Conservation (phyloP, 768 basidiomycete genomes). For the Mycena polygramma region DNA sequence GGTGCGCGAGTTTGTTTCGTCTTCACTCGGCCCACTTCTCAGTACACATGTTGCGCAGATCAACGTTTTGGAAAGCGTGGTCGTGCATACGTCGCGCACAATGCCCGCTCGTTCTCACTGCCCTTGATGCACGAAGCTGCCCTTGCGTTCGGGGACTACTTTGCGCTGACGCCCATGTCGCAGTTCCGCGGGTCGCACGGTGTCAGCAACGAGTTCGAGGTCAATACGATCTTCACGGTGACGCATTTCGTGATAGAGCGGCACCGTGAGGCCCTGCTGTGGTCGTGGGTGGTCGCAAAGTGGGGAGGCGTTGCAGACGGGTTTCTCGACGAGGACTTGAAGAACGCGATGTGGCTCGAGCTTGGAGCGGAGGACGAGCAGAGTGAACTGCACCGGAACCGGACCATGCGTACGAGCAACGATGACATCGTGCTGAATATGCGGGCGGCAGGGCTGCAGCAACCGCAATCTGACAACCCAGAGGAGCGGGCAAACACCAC, state of each 20-base stretch:
- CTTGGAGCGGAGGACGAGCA: slow-evolving; percentile 40
- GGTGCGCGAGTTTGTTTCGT: slow-evolving; percentile 35
- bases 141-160: slow-evolving; percentile 44
- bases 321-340: slow-evolving; percentile 24
- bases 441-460: slow-evolving; percentile 31
- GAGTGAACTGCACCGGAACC: slow-evolving; percentile 30
- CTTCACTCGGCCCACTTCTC: background rate
- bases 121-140: slow-evolving; percentile 51
- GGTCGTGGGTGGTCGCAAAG: slow-evolving; percentile 52
- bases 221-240: slow-evolving; percentile 48
- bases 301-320: slow-evolving; percentile 44
- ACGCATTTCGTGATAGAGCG: slow-evolving; percentile 51
- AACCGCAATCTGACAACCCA: slow-evolving; percentile 30
- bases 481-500: slow-evolving; percentile 28
- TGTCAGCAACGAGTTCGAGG: slow-evolving; percentile 44
- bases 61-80: slow-evolving; percentile 52
- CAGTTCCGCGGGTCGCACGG: slow-evolving; percentile 47
- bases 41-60: slow-evolving; percentile 13
- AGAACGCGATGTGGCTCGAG: slow-evolving; percentile 46
- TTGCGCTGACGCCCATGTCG: slow-evolving; percentile 45
- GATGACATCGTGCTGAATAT: slow-evolving; percentile 32
- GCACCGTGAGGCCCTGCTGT: slow-evolving; percentile 51
- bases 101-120: slow-evolving; percentile 50
- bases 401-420: slow-evolving; percentile 17
- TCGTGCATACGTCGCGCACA: slow-evolving; percentile 56